Percentiles rank a stretch among this genome's conserved stretches.
Conservation (phyloP, 2,329 filamentous ascomycete species). For the Calonectria pseudoturangicola region DNA sequence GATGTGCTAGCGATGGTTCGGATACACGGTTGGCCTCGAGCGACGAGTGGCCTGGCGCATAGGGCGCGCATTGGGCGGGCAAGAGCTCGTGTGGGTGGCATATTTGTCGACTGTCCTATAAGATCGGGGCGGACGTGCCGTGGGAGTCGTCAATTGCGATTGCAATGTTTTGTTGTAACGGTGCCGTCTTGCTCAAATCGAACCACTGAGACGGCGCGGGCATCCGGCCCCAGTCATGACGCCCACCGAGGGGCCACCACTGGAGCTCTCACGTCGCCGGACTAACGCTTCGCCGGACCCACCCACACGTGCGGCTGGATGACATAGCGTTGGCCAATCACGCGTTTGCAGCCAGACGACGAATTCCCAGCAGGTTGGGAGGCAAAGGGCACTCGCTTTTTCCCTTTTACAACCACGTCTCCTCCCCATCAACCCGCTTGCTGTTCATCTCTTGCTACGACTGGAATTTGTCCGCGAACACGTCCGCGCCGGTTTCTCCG, state of each 20-base stretch:
- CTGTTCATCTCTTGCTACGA: conserved; percentile 35
- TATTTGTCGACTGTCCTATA: conserved; percentile 33
- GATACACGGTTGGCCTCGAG: conserved; percentile 43
- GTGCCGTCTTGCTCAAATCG: conserved; percentile 44
- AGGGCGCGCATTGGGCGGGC: conserved; percentile 44
- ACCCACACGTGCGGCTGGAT: conserved; percentile 52
- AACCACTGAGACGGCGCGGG: conserved; percentile 50
- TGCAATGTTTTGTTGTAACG: conserved; percentile 11
- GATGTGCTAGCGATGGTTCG: conserved; percentile 51
- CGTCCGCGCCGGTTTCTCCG: not conserved
- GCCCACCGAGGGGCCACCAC: conserved; percentile 22
- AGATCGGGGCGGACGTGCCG: conserved; percentile 8
- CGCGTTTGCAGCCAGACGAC: conserved; percentile 45
- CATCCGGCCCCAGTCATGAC: conserved; percentile 24
- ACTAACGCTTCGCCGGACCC: conserved; percentile 52
- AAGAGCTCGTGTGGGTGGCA: conserved; percentile 49
- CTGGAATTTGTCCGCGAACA: conserved; percentile 33
- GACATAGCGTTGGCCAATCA: conserved; percentile 54
- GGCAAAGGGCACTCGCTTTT: conserved; percentile 43
- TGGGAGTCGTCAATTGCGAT: conserved; percentile 38
- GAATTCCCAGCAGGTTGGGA: conserved; percentile 50
- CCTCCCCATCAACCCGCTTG: conserved; percentile 44
- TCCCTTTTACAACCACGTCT: conserved; percentile 42
- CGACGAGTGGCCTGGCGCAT: conserved; percentile 41
- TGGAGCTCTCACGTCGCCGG: conserved; percentile 40